Evolutionary conservation across 2,329 filamentous ascomycete species (phyloP), one percentile per base, ranked within the genome.

Genomic region (Talaromyces sp.): DNA sequence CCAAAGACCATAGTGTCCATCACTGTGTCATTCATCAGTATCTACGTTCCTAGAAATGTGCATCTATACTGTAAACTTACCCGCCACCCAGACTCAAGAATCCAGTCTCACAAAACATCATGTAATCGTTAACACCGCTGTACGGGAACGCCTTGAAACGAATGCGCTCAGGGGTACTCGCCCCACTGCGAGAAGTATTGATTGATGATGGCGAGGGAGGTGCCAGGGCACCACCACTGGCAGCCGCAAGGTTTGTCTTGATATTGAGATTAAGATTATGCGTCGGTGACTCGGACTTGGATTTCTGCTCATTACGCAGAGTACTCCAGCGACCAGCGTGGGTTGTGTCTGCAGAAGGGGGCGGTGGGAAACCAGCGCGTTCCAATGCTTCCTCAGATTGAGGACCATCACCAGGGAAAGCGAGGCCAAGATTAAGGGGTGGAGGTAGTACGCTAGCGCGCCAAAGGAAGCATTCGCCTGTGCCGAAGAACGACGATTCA

Each of bases 131-230:
- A 36, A 96, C 84, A 4, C 94, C 94, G 51, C 89, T 95, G 68
- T 97, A 97, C 0, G 93, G 92, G 65, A 97, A 99, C 0, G 93
- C 93, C 75, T 96, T 97, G 82, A 99, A 99, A 17, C 94, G 86
- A 62, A 97, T 90, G 22, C 86, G 82, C 56, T 93, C 89, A 4
- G 86, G 83, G 3, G 85, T 85, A 22, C 80, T 82, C 1, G 82
- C 74, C 2, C 80, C 75, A 61, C 73, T 77, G 51, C 70, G 65
- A 33, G 69, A 71, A 16, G 60, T 60, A 35, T 54, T 45, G 8
- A 58, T 59, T 6, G 62, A 63, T 13, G 62, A 61, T 36, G 62
- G 62, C 45, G 62, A 64, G 9, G 65, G 61, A 14, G 63, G 57
- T 33, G 64, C 58, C 20, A 66, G 57, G 3, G 59, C 53, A 27